A percentile compares a stretch with the other conserved stretches of the same genome.
Evolutionary conservation across 345 rosid species (phyloP).

Genomic region (Hypericum androsaemum): DNA sequence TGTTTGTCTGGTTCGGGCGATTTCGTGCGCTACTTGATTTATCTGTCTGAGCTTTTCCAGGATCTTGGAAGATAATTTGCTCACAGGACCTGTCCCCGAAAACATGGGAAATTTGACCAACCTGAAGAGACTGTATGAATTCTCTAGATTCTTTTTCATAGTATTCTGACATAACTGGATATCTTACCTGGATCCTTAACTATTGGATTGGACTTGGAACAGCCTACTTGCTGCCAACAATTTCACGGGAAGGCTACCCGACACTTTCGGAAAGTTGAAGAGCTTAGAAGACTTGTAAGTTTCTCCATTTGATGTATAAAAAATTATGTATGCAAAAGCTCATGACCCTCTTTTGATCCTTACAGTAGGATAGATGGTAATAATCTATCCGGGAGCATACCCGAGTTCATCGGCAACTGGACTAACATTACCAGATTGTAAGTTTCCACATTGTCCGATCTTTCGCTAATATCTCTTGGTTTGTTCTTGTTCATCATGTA

Average conservation of each 20-base stretch:
- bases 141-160: background rate
- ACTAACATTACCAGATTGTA: conserved; percentile 47
- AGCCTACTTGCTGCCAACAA: conserved; percentile 72
- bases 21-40: background rate
- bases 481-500: too few species aligned
- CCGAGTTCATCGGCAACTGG: conserved; percentile 80
- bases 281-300: conserved; percentile 75
- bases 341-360: background rate
- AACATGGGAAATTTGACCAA: conserved; percentile 50
- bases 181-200: background rate
- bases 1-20: background rate
- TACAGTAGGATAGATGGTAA: conserved; percentile 79
- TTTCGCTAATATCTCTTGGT: too few species aligned
- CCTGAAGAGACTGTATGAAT: conserved; percentile 45
- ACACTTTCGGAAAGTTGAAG: conserved; percentile 47
- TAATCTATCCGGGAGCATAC: conserved; percentile 59
- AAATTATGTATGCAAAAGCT: background rate
- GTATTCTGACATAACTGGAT: too few species aligned
- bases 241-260: conserved; percentile 62
- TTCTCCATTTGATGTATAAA: background rate
- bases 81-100: conserved; percentile 51
- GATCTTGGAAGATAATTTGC: conserved; percentile 49
- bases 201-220: background rate
- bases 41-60: conserved; percentile 25
- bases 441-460: conserved; percentile 17